Evolutionary conservation across 2,329 filamentous ascomycete genomes (phyloP).

Genomic region (Verticillium nonalfalfae): DNA sequence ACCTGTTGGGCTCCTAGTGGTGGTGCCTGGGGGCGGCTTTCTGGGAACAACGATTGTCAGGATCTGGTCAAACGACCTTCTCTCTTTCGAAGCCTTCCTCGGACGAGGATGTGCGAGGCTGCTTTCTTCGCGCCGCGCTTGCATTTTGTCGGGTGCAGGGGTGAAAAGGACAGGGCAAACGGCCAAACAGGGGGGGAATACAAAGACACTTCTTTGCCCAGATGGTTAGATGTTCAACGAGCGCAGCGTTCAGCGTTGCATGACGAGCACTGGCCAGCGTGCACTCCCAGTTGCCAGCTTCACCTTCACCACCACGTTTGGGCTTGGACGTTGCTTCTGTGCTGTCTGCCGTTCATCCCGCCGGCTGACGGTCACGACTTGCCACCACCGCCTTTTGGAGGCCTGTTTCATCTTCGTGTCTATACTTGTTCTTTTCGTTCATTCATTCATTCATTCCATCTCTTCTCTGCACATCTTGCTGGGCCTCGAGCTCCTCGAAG

Average conservation of each 20-base stretch:
- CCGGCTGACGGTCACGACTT: not conserved
- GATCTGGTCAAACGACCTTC: not conserved
- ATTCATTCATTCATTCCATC: not conserved
- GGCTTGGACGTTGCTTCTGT: not conserved
- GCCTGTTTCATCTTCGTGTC: slow-evolving; percentile 2
- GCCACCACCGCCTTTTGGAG: not conserved
- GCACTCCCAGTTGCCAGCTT: not conserved
- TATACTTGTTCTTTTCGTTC: not conserved
- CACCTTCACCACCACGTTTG: not conserved
- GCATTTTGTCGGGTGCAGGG: not conserved
- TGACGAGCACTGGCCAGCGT: not conserved
- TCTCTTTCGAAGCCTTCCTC: not conserved
- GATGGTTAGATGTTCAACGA: not conserved
- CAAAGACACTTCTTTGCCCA: not conserved
- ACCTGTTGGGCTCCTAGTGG: not conserved
- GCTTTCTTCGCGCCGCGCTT: not conserved
- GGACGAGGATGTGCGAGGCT: not conserved
- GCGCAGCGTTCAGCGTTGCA: not conserved
- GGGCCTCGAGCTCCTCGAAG: not conserved
- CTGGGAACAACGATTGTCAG: not conserved
- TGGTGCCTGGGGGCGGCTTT: not conserved
- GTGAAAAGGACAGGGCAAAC: not conserved
- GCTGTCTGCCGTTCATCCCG: not conserved
- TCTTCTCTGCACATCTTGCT: not conserved
- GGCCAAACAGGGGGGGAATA: not conserved